Base-by-base conservation (phyloP, 2,329 filamentous ascomycete genomes). In the Fusarium equiseti region DNA sequence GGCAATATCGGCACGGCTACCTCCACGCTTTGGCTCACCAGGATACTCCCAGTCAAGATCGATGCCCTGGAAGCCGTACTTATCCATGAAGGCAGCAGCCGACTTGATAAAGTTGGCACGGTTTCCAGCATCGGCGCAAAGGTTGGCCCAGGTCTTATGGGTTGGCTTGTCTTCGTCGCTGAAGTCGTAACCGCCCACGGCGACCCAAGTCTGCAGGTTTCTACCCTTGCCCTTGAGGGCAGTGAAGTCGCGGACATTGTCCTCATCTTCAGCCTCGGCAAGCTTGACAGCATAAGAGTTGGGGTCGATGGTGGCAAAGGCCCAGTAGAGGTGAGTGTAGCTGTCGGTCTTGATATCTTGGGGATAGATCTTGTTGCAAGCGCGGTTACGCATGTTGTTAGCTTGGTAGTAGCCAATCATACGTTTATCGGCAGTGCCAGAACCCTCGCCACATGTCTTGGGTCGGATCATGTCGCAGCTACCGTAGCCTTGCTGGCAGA, bases 11-110 rank as follows among this genome's bases (percentile, higher is more conserved):
- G n/a, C 1, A 1, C 63, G 57, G 1, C 64, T 64, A 0, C 83
- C 83, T 7, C 80, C 81, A 2, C 82, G 76, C 4, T 78, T 76
- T 43, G 48, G 20, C 2, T 53, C 62, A 2, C 49, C 80, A 0
- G 83, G 83, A 67, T 81, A 84, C 59, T 86, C 82, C 83, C 83
- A 85, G 66, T 85, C 83, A 1, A 86, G 56, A 60, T 86, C 83
- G 1, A 82, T 76, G 1, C 84, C 83, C 20, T 70, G 51, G 13
- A 77, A 75, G 0, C 54, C 69, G 20, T 77, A 68, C 4, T 50
- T 55, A 5, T 48, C 24, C 65, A 76, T 65, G 6, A 72, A 72
- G 1, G 22, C 48, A 12, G 67, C 62, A 0, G 81, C 46, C 0
- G 79, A 82, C 2, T 55, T 49, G 64, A 85, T 82, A 59, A 85